Conservation (phyloP, 371 early-diverging fungal genomes). For the Lichtheimia corymbifera region DNA sequence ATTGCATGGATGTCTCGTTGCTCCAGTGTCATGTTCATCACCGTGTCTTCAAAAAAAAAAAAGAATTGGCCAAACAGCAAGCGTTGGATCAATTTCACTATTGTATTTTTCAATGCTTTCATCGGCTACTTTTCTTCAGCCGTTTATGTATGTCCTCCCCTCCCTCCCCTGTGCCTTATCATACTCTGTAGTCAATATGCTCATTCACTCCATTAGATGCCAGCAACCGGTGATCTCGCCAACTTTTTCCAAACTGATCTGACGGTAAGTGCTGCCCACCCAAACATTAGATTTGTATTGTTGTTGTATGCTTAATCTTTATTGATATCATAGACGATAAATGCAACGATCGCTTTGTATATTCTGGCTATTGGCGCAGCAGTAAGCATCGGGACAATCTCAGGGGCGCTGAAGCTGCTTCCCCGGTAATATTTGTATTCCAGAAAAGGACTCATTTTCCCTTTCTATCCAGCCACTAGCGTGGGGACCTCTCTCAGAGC, state of each 20-base stretch:
- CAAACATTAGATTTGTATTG: not conserved
- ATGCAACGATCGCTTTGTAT: slow-evolving; percentile 23
- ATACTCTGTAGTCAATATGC: not conserved
- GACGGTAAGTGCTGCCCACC: slow-evolving; percentile 12
- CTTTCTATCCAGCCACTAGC: slow-evolving; percentile 12
- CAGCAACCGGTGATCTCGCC: slow-evolving; percentile 32
- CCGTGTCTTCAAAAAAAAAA: slow-evolving; percentile 13
- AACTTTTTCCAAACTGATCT: slow-evolving; percentile 14
- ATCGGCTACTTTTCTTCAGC: slow-evolving; percentile 38
- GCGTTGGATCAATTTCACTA: slow-evolving; percentile 18
- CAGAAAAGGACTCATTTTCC: too few relatives aligned
- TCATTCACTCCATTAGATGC: slow-evolving; percentile 22
- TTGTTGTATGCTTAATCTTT: not conserved
- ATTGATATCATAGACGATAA: slow-evolving; percentile 10
- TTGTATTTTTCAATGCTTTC: slow-evolving; percentile 32
- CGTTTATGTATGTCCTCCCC: slow-evolving; percentile 24
- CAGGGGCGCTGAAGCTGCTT: too few relatives aligned
- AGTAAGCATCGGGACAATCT: slow-evolving; percentile 8
- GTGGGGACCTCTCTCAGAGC: slow-evolving; percentile 40
- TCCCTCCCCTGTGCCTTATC: not conserved
- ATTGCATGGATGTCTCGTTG: too few relatives aligned
- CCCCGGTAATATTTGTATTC: too few relatives aligned
- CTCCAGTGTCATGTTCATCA: too few relatives aligned
- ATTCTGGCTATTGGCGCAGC: slow-evolving; percentile 18
- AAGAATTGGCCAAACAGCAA: slow-evolving; percentile 38